Base-by-base conservation (phyloP, 2,329 filamentous ascomycete genomes). In the Berkeleyomyces basicola region DNA sequence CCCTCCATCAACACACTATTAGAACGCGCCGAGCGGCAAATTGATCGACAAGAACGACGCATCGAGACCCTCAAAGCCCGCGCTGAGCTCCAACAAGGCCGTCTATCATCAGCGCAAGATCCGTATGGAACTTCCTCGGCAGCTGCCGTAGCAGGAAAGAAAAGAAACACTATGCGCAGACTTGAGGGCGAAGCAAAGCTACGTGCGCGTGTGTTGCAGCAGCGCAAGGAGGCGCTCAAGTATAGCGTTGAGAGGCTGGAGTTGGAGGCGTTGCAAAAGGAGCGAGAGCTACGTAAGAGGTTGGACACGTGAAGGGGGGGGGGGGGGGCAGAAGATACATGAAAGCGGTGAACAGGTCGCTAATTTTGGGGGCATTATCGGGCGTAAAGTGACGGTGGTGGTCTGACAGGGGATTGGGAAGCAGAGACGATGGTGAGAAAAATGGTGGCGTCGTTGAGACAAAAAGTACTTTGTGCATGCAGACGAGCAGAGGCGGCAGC, bases 201-300 rank as follows among this genome's bases (percentile, higher is more conserved):
- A 58, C 72, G 78, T 23, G 79, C 78, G 1, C 75, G 78, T 68
- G 85, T 87, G 66, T 73, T 93, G 63, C 78, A 82, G 64, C 88
- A 90, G 76, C 86, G 90, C 74, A 92, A 89, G 73, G 90, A 95
- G 73, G 82, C 89, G 59, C 74, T 96, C 68, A 85, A 88, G 71
- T 96, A 95, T 75, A 86, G 88, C 37, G 88, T 96, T 16, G 89
- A 93, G 71, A 80, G 90, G 65, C 73, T 96, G 67, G 88, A 93
- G 76, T 71, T 96, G 69, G 89, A 96, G 75, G 87, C 89, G n/a
- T 79, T 84, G 68, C 90, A 96, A 69, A 83, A 82, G 72, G 81
- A 84, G 74, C 74, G 80, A 66, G 81, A 84, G 72, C 67, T 84
- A 68, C 72, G 79, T 67, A 76, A 79, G 71, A 72, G 77, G 66